Conservation (phyloP, 2,329 filamentous ascomycete genomes). For the Colletotrichum tabaci region DNA sequence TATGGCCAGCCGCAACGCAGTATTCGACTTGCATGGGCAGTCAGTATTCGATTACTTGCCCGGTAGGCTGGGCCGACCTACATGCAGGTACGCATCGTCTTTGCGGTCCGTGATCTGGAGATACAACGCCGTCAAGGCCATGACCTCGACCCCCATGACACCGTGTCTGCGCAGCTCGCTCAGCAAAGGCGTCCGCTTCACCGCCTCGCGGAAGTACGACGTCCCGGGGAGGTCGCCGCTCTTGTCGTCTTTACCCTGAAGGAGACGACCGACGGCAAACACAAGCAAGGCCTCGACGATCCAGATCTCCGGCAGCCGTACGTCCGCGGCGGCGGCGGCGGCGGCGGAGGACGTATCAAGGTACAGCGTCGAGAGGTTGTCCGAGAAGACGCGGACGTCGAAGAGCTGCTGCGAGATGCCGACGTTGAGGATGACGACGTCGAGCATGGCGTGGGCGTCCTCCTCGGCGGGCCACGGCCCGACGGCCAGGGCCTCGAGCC, state of each 20-base stretch:
- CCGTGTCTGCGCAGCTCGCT: constrained; percentile 24
- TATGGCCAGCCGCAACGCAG: constrained; percentile 30
- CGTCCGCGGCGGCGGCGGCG: background rate
- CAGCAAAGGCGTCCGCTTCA: constrained; percentile 7
- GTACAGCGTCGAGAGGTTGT: constrained; percentile 27
- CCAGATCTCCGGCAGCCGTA: constrained; percentile 12
- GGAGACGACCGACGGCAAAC: constrained; percentile 28
- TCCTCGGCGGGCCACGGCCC: constrained; percentile 29
- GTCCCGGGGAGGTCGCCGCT: constrained; percentile 12
- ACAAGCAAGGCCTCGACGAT: constrained; percentile 29
- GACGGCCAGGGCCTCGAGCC: background rate
- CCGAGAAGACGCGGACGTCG: constrained; percentile 36
- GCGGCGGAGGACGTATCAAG: background rate
- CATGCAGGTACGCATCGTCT: constrained; percentile 39
- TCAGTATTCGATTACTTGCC: background rate
- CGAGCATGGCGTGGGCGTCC: constrained; percentile 27
- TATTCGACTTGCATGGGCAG: constrained; percentile 4
- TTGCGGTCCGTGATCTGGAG: constrained; percentile 31
- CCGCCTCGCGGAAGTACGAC: constrained; percentile 17
- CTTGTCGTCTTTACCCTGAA: background rate
- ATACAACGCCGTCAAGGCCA: constrained; percentile 36
- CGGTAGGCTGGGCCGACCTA: background rate
- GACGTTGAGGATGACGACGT: constrained; percentile 25
- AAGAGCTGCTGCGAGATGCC: constrained; percentile 40
- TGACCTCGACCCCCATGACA: constrained; percentile 19